Conservation (phyloP, 2,329 filamentous ascomycete species). For the Hypoxylon sp. region DNA sequence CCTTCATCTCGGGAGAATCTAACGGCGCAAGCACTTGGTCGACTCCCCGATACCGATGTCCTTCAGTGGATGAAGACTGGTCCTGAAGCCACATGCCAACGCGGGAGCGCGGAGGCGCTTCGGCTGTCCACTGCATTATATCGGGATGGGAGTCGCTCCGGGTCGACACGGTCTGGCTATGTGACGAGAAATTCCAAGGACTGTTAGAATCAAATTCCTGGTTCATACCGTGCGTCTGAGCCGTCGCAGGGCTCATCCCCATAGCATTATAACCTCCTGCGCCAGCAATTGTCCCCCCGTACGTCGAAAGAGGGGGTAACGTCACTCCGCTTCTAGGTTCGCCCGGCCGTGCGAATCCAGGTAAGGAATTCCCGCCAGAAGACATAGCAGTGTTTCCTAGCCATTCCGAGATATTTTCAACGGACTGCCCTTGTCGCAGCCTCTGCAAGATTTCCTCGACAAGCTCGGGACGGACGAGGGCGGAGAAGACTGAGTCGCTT, state of each 20-base stretch:
- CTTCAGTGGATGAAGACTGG: conserved; percentile 54
- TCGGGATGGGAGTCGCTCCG: conserved; percentile 65
- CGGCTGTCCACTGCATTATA: conserved; percentile 62
- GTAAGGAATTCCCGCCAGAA: conserved; percentile 52
- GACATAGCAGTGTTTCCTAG: conserved; percentile 57
- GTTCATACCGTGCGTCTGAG: conserved; percentile 54
- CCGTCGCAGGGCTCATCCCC: conserved; percentile 54
- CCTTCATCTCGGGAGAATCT: conserved; percentile 61
- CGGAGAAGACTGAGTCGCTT: conserved; percentile 69
- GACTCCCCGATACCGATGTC: conserved; percentile 58
- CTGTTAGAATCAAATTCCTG: conserved; percentile 62
- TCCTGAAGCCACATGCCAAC: conserved; percentile 67
- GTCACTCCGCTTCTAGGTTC: conserved; percentile 50
- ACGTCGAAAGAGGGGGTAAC: conserved; percentile 51
- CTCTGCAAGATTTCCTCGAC: conserved; percentile 69
- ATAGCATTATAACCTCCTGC: conserved; percentile 51
- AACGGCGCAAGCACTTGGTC: conserved; percentile 66
- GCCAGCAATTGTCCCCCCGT: conserved; percentile 39
- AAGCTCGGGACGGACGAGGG: conserved; percentile 65
- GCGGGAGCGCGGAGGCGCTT: conserved; percentile 61
- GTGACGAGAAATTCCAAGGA: conserved; percentile 65
- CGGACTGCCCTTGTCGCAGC: conserved; percentile 67
- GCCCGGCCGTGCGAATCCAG: conserved; percentile 50
- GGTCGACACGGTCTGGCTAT: conserved; percentile 63
- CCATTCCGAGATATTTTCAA: conserved; percentile 71